Conservation (phyloP, 305 asterid genomes). For the Ajuga reptans region DNA sequence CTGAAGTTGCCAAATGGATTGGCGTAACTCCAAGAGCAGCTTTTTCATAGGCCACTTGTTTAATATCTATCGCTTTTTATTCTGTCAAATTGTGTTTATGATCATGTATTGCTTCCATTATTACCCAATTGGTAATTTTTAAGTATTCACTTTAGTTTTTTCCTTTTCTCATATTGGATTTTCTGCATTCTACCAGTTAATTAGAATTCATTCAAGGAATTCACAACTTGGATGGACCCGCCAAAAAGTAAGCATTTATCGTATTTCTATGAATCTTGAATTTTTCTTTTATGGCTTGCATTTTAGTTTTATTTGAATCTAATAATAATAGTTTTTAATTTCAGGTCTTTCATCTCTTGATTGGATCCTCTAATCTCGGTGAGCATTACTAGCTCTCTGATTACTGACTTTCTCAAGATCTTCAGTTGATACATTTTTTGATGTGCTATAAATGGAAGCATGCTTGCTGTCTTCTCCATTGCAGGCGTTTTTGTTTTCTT, state of each 20-base stretch:
- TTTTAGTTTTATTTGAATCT: constrained; percentile 12
- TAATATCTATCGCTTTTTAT: neutral
- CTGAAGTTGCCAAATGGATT: neutral
- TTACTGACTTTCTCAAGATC: constrained; percentile 1
- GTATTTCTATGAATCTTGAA: constrained; percentile 3
- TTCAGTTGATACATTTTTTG: constrained; percentile 15
- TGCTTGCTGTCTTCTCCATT: constrained; percentile 5
- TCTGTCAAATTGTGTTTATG: neutral
- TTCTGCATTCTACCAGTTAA: constrained; percentile 44
- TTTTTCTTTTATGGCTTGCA: neutral
- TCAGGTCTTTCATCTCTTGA: constrained; percentile 94
- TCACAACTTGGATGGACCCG: constrained; percentile 79
- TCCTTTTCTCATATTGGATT: constrained; percentile 15
- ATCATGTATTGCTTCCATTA: neutral
- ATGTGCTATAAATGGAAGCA: constrained; percentile 1
- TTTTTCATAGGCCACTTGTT: neutral
- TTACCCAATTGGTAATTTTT: neutral
- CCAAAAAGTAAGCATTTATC: constrained; percentile 60
- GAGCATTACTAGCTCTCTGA: constrained; percentile 30
- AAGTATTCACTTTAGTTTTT: neutral
- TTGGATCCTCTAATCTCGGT: constrained; percentile 88
- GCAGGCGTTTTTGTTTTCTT: neutral
- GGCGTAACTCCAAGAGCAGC: neutral
- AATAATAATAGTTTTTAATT: constrained; percentile 21
- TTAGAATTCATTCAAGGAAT: constrained; percentile 84